Base-by-base conservation (phyloP, 1,284 basidiomycete species). In the Coniferiporia sulphurascens region DNA sequence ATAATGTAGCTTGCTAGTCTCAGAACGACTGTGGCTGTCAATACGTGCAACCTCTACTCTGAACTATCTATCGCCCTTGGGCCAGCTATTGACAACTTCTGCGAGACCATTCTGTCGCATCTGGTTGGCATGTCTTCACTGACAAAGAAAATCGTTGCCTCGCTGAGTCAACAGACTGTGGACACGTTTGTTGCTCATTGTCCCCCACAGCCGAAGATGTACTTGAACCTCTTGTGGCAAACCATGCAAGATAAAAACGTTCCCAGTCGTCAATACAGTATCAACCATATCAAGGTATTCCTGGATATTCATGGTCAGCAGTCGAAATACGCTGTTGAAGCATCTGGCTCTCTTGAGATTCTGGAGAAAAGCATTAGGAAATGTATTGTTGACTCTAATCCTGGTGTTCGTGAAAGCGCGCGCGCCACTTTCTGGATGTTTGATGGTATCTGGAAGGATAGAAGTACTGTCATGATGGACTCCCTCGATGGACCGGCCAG, bases 111-210 rank as follows among this genome's bases (percentile, higher is more conserved):
- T 3, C 77, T 95, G 55, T 81, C 83, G 9, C 82, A 89, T 63
- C 81, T 97, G 6, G 78, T 95, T 36, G 86, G 85, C 64, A 92
- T 99, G 92, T 87, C 92, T 27, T 87, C 87, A 6, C 87, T 93
- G 61, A 98, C 96, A n/a, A 99, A 99, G 75, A 97, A 95, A 71
- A 87, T 98, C 50, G 85, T 89, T 36, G 93, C 91, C 10, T 87
- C 92, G 59, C 87, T 89, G 58, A 93, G 95, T 0, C 97, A 98
- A 70, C 77, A 81, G 5, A 81, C 85, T 0, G 81, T 91, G 1
- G 79, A 82, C 0, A 76, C 80, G 4, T 80, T 98, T 62, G 82
- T 99, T 41, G 77, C 77, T 27, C 8, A 75, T 89, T 65, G 84
- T 87, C 1, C 87, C 90, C 79, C 86, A 53, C 87, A 86, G 57